A percentile compares a stretch with the other conserved stretches of the same genome.
phyloP scores from a whole-genome alignment of 1,284 basidiomycete genomes.

The Rhodofomes roseus region DNA sequence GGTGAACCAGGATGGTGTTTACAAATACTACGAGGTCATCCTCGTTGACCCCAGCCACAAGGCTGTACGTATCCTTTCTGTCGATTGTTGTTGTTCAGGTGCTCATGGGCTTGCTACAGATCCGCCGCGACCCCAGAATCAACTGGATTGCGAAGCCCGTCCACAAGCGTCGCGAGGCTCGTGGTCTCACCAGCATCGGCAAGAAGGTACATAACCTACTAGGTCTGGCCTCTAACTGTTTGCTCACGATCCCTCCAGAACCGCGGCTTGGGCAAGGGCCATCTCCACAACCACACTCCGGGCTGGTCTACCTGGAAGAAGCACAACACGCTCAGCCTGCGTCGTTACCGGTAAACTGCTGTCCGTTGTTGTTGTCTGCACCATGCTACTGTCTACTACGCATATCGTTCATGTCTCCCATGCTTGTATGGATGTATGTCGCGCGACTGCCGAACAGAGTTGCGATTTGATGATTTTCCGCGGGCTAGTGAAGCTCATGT shows the following conservation, averaged over 20 bases:
- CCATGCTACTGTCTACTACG: slow-evolving; percentile 22
- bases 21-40: slow-evolving; percentile 99
- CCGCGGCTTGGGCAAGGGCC: slow-evolving; percentile 94
- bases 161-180: slow-evolving; percentile 97
- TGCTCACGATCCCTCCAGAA: slow-evolving; percentile 45
- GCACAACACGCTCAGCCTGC: slow-evolving; percentile 97
- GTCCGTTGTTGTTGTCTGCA: slow-evolving; percentile 24
- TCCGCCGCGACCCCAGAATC: slow-evolving; percentile 94
- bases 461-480: slow-evolving; percentile 6
- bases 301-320: slow-evolving; percentile 92
- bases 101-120: slow-evolving; percentile 38
- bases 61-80: slow-evolving; percentile 58
- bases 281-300: slow-evolving; percentile 92
- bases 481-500: no score
- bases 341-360: slow-evolving; percentile 86
- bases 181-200: slow-evolving; percentile 95
- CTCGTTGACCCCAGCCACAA: slow-evolving; percentile 94
- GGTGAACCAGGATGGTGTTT: slow-evolving; percentile 99
- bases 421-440: slow-evolving; percentile 31
- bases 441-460: slow-evolving; percentile 22
- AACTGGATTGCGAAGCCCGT: slow-evolving; percentile 99
- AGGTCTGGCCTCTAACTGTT: background rate
- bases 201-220: slow-evolving; percentile 68
- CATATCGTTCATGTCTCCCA: slow-evolving; percentile 28
- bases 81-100: background rate